These are phyloP conservation scores for Beauveria australis DNA, from an alignment of 2,329 filamentous ascomycete species.

Conservation along the genomic window DNA sequence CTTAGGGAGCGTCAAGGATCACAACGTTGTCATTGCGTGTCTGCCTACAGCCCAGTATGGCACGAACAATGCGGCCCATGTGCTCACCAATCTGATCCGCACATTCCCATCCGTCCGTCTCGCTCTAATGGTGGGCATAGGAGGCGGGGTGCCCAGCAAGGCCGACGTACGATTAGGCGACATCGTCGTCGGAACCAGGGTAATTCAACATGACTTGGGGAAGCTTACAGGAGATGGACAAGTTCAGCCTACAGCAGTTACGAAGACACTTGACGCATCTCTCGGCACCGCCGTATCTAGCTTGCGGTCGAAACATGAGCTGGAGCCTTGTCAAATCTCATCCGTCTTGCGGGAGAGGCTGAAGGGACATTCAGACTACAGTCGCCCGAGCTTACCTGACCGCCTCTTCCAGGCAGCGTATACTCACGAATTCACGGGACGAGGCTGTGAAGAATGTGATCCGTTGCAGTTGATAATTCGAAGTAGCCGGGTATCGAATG, in stretches of 20 bases:
- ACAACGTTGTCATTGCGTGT: not conserved
- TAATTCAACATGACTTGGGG: not conserved
- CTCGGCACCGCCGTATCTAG: too few species aligned
- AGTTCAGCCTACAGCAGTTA: not conserved
- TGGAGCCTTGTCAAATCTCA: too few species aligned
- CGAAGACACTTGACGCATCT: not conserved
- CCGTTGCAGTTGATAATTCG: too few species aligned
- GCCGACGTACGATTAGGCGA: not conserved
- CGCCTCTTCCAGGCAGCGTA: too few species aligned
- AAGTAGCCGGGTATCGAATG: too few species aligned
- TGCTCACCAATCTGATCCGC: not conserved
- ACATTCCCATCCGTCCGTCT: not conserved
- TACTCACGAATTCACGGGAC: not conserved
- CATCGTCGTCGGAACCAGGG: not conserved
- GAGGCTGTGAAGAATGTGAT: not conserved
- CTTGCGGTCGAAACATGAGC: too few species aligned
- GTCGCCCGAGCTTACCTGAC: too few species aligned
- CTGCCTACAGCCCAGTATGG: not conserved
- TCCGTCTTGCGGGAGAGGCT: too few species aligned
- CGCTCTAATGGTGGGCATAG: not conserved
- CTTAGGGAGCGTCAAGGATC: not conserved
- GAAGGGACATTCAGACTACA: too few species aligned
- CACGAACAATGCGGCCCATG: not conserved
- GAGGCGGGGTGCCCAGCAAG: not conserved
- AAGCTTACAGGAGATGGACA: not conserved